These are phyloP conservation scores for Cystofilobasidium ferigula DNA, from an alignment of 768 basidiomycete genomes.

Conservation along the genomic window DNA sequence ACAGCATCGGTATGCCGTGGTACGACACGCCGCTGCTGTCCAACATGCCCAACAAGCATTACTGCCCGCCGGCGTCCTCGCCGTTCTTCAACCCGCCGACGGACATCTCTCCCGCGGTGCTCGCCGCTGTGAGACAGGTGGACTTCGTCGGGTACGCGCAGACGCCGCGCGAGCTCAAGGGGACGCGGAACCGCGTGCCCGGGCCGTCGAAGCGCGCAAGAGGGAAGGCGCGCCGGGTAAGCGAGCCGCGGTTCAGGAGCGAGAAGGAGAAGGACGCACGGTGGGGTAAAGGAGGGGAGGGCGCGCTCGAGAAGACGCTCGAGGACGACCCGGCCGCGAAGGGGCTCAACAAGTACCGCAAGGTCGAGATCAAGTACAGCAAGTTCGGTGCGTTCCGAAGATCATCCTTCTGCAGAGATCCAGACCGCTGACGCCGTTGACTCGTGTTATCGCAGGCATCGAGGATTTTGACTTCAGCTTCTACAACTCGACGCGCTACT, in stretches of 20 bases:
- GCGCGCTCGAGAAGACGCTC: conserved; percentile 17
- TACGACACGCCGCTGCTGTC: conserved; percentile 69
- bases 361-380: conserved; percentile 94
- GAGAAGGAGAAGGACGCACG: conserved; percentile 48
- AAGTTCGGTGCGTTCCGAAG: conserved; percentile 64
- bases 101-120: conserved; percentile 67
- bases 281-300: conserved; percentile 32
- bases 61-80: conserved; percentile 42
- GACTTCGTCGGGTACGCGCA: conserved; percentile 84
- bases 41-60: conserved; percentile 35
- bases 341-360: conserved; percentile 70
- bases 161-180: conserved; percentile 72
- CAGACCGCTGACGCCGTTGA: not conserved
- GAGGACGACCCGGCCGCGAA: conserved; percentile 20
- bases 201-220: conserved; percentile 42
- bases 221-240: conserved; percentile 37
- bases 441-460: conserved; percentile 40
- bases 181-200: conserved; percentile 64
- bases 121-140: conserved; percentile 68
- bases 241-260: conserved; percentile 58
- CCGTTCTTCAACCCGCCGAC: conserved; percentile 52
- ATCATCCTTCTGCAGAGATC: too few relatives aligned
- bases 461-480: conserved; percentile 97
- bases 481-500: conserved; percentile 81
- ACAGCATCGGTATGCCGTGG: conserved; percentile 74